These are phyloP conservation scores for Cryptococcus hybrid DNA, from an alignment of 1,284 basidiomycete genomes.

Conservation along the genomic window DNA sequence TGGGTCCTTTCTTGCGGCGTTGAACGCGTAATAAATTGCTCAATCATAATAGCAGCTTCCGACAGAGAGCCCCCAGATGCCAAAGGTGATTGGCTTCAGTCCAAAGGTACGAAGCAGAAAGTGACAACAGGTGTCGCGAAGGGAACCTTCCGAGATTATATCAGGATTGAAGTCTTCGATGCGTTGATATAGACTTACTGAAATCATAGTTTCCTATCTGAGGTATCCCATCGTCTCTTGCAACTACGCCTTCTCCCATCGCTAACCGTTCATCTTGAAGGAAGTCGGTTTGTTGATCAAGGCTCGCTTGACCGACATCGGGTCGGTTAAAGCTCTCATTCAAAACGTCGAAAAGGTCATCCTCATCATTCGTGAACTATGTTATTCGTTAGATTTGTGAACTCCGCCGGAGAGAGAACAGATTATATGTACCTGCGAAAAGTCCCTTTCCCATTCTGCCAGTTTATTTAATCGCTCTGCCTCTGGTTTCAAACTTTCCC, in stretches of 20 bases:
- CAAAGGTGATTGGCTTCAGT: constrained; percentile 49
- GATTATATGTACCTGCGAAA: constrained; percentile 60
- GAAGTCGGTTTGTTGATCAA: constrained; percentile 45
- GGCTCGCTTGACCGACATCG: constrained; percentile 32
- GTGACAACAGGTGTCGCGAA: constrained; percentile 52
- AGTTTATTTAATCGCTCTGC: constrained; percentile 58
- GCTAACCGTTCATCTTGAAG: constrained; percentile 18
- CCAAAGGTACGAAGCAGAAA: constrained; percentile 17
- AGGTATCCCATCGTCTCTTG: constrained; percentile 64
- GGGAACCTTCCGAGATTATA: background rate
- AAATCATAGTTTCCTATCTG: constrained; percentile 68
- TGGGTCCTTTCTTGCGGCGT: constrained; percentile 21
- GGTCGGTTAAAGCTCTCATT: constrained; percentile 44
- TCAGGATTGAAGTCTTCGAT: background rate
- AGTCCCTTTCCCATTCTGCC: constrained; percentile 85
- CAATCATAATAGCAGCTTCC: constrained; percentile 77
- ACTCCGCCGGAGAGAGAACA: background rate
- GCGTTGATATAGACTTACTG: constrained; percentile 53
- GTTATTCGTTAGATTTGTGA: background rate
- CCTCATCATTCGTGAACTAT: constrained; percentile 46
- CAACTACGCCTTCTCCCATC: background rate
- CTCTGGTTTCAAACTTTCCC: constrained; percentile 53
- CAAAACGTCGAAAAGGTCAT: constrained; percentile 43
- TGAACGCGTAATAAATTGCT: constrained; percentile 69
- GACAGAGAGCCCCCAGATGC: constrained; percentile 77